Evolutionary conservation across 2,329 filamentous ascomycete species (phyloP).

Genomic region (Pezizomycotina sp.): DNA sequence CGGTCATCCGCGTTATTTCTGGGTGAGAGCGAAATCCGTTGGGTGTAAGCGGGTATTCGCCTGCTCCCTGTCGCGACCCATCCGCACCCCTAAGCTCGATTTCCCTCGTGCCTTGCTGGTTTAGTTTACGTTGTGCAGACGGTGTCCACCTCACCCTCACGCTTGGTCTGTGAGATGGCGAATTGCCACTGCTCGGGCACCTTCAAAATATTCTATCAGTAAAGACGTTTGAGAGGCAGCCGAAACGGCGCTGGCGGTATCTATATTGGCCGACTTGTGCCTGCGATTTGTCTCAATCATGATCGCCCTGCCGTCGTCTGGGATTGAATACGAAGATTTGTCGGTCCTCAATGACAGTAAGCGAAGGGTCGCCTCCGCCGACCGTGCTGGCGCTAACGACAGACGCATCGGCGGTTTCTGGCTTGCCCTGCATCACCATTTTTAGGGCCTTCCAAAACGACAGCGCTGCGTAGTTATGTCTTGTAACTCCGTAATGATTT

Average conservation of each 20-base stretch:
- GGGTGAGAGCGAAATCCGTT: conserved; percentile 23
- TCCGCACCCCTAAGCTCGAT: conserved; percentile 20
- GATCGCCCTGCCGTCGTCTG: conserved; percentile 76
- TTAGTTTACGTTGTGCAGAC: conserved; percentile 38
- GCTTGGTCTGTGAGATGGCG: conserved; percentile 57
- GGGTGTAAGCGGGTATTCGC: conserved; percentile 22
- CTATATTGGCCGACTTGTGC: conserved; percentile 42
- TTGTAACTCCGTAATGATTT: no score
- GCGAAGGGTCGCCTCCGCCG: conserved; percentile 17
- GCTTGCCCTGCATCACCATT: no score
- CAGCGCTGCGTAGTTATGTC: no score
- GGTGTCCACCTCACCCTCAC: conserved; percentile 69
- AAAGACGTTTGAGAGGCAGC: conserved; percentile 69
- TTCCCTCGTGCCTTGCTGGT: conserved; percentile 20
- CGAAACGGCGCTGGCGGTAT: conserved; percentile 35
- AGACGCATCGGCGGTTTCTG: conserved; percentile 15
- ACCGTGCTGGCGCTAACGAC: conserved; percentile 18
- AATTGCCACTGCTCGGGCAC: conserved; percentile 45
- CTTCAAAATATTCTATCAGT: conserved; percentile 90
- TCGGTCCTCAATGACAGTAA: conserved; percentile 48
- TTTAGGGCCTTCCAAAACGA: no score
- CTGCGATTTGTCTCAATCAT: conserved; percentile 68
- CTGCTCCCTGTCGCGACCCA: conserved; percentile 18
- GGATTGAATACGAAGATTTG: conserved; percentile 59
- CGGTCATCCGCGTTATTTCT: conserved; percentile 22